Conservation (phyloP, 768 basidiomycete genomes). For the Suillus placidus region DNA sequence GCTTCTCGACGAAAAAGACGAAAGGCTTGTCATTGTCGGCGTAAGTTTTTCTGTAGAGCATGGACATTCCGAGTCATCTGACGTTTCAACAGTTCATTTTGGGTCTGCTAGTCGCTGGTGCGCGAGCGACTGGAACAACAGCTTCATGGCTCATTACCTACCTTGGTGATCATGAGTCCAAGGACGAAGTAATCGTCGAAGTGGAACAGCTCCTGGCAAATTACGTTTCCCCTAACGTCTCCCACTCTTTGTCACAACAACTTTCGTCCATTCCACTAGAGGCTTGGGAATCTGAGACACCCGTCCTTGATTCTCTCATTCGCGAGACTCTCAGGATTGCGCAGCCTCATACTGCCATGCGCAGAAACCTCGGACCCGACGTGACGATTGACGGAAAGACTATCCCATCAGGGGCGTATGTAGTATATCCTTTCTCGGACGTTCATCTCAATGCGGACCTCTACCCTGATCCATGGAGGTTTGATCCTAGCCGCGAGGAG, state of each 20-base stretch:
- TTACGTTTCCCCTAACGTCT: conserved; percentile 36
- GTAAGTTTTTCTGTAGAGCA: conserved; percentile 42
- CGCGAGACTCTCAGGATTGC: conserved; percentile 78
- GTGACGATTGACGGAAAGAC: conserved; percentile 67
- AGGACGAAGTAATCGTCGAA: conserved; percentile 60
- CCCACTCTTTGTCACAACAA: conserved; percentile 41
- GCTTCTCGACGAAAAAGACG: conserved; percentile 71
- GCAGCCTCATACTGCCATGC: conserved; percentile 81
- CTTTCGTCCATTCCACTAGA: conserved; percentile 66
- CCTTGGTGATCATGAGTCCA: conserved; percentile 73
- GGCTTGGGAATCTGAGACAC: conserved; percentile 71
- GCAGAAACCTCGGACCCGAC: conserved; percentile 76
- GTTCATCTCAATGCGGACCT: conserved; percentile 73
- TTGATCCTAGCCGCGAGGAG: conserved; percentile 62
- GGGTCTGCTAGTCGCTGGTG: conserved; percentile 80
- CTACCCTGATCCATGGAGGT: conserved; percentile 78
- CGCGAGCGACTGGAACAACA: conserved; percentile 78
- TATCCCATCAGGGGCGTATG: conserved; percentile 73
- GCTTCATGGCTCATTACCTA: conserved; percentile 79
- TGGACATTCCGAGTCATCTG: conserved; percentile 16
- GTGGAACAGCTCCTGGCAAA: conserved; percentile 54
- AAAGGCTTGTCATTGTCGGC: conserved; percentile 68
- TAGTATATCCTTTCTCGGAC: conserved; percentile 80
- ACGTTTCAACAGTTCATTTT: conserved; percentile 66
- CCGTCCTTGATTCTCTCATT: conserved; percentile 72